Conservation (phyloP, 129 eudicot species). For the Centrapalus pauciflorus region DNA sequence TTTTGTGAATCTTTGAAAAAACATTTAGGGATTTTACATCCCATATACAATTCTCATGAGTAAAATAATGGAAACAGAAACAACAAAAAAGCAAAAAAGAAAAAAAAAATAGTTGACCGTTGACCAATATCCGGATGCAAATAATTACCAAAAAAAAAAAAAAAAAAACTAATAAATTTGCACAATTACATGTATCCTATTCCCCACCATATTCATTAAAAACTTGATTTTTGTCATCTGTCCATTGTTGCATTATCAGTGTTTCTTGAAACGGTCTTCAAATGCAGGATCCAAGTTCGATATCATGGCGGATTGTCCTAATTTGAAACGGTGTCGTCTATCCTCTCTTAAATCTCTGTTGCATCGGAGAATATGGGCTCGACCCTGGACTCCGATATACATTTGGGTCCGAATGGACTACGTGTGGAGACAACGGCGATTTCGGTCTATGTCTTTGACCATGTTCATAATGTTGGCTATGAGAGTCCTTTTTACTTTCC, state of each 20-base stretch:
- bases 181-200: background rate
- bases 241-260: background rate
- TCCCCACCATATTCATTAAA: background rate
- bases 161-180: background rate
- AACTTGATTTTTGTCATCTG: background rate
- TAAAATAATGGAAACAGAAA: background rate
- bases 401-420: slow-evolving; percentile 26
- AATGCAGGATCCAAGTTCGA: background rate
- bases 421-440: slow-evolving; percentile 34
- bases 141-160: background rate
- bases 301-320: background rate
- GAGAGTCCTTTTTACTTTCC: slow-evolving; percentile 20
- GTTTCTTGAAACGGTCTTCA: background rate
- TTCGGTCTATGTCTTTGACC: slow-evolving; percentile 28
- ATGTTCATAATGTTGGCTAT: slow-evolving; percentile 29
- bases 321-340: background rate
- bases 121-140: too few species aligned
- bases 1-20: background rate
- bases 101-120: background rate
- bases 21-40: background rate
- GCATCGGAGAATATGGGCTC: slow-evolving; percentile 39
- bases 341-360: slow-evolving; percentile 33
- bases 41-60: slow-evolving; percentile 26
- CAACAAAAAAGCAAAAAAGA: slow-evolving; percentile 9
- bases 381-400: slow-evolving; percentile 24